Conservation (phyloP, 371 early-diverging fungal genomes). For the Lichtheimia ornata region DNA sequence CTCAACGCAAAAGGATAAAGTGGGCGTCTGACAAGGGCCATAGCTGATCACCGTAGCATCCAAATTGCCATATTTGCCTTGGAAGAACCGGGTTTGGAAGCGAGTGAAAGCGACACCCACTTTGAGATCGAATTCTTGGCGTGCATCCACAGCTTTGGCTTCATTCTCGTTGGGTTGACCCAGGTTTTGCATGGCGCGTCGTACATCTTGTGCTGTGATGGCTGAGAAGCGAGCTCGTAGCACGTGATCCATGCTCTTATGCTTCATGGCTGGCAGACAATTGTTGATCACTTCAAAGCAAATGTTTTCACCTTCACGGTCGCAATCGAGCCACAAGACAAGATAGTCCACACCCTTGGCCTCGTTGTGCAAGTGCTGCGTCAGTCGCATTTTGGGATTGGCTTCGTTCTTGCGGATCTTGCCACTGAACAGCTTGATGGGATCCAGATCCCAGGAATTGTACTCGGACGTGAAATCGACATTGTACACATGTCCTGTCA, state of each 20-base stretch:
- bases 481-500: slow-evolving; percentile 48
- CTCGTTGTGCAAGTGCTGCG: slow-evolving; percentile 41
- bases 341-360: slow-evolving; percentile 53
- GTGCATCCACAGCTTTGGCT: slow-evolving; percentile 68
- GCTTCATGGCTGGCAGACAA: slow-evolving; percentile 18
- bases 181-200: slow-evolving; percentile 56
- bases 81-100: slow-evolving; percentile 53
- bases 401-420: slow-evolving; percentile 46
- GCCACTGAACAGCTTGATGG: slow-evolving; percentile 41
- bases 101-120: slow-evolving; percentile 71
- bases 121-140: slow-evolving; percentile 74
- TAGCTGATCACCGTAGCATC: slow-evolving; percentile 63
- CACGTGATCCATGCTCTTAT: slow-evolving; percentile 21
- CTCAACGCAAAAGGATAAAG: slow-evolving; percentile 69
- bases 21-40: slow-evolving; percentile 68
- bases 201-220: slow-evolving; percentile 56
- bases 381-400: slow-evolving; percentile 51
- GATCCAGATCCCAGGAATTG: slow-evolving; percentile 56
- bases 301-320: slow-evolving; percentile 80
- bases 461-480: slow-evolving; percentile 49
- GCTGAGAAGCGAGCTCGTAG: slow-evolving; percentile 66
- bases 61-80: slow-evolving; percentile 55
- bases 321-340: slow-evolving; percentile 77
- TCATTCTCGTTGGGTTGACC: slow-evolving; percentile 58
- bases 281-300: slow-evolving; percentile 61